phyloP scores from a whole-genome alignment of 1,284 basidiomycete species.

The Apiotrichum domesticum region DNA sequence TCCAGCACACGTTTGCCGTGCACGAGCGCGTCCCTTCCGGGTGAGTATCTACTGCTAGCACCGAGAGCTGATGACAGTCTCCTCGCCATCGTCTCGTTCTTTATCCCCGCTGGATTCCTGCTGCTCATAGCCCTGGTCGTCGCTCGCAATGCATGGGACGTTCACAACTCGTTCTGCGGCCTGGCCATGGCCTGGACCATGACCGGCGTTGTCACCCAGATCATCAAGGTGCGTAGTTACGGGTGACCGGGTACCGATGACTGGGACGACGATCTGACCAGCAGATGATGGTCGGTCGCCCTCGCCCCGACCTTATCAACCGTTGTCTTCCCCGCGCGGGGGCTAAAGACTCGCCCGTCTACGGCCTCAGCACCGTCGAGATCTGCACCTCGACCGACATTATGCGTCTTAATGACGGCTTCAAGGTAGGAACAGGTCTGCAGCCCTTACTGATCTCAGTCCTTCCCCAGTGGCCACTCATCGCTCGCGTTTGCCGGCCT shows the following conservation, averaged over 20 bases:
- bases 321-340: constrained; percentile 71
- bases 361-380: constrained; percentile 64
- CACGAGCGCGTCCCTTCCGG: constrained; percentile 77
- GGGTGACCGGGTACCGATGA: too few species aligned
- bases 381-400: constrained; percentile 72
- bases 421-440: constrained; percentile 50
- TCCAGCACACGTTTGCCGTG: constrained; percentile 62
- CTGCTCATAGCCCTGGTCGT: constrained; percentile 63
- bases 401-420: constrained; percentile 68
- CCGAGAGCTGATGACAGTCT: constrained; percentile 38
- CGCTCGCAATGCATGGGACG: constrained; percentile 76
- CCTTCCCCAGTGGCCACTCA: constrained; percentile 80
- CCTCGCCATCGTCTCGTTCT: constrained; percentile 63
- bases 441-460: constrained; percentile 9
- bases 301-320: constrained; percentile 74
- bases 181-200: constrained; percentile 63
- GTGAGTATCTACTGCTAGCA: constrained; percentile 11
- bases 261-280: not conserved
- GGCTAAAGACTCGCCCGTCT: constrained; percentile 59
- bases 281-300: constrained; percentile 64
- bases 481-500: constrained; percentile 80
- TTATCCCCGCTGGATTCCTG: constrained; percentile 63
- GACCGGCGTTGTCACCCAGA: constrained; percentile 74
- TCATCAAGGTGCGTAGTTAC: constrained; percentile 60
- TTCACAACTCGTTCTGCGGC: constrained; percentile 74